Evolutionary conservation across 495 filamentous ascomycete species (phyloP), one percentile per base, ranked within the genome.

Genomic region (Hypoxylon subgilvum): DNA sequence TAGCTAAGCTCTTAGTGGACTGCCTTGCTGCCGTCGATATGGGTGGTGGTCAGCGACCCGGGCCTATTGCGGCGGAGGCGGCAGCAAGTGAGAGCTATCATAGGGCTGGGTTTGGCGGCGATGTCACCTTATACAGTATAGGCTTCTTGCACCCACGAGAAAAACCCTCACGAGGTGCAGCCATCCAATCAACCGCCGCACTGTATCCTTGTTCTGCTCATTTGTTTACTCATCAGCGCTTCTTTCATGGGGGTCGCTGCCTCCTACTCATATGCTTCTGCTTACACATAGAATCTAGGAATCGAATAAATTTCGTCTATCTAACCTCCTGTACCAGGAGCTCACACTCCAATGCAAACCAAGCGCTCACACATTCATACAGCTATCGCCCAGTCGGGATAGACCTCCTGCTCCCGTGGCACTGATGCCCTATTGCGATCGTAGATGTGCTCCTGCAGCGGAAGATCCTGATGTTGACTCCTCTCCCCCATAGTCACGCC

Each of bases 401-500:
- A 71, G 8, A 71, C 43, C 38, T 72, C 71, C 13, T 72, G 58
- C 52, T 65, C 34, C 13, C 65, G 52, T 18, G 68, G 63, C 19
- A 25, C 57, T 1, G 71, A 73, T 22, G 69, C 69, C 17, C 59
- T 51, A 48, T 74, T 69, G 12, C 73, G 70, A 51, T 75, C 71
- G 1, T 54, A 28, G 7, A 77, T 67, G 28, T 73, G 70, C 35
- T 73, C 67, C 17, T 62, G 62, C 17, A 79, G 41, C 18, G 65
- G 58, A 42, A 77, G 57, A 18, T 49, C 36, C 67, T 69, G 65
- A 53, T 76, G 70, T 60, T 82, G 77, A 54, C 76, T 78, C 18
- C 76, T 66, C 16, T 76, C 60, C 8, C 78, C 79, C 74, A 82
- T 80, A 35, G 72, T 61, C 28, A 79, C 72, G 3, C 79, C 78